Base-by-base conservation (phyloP, 441 rosid genomes). In the Omphalea diandra region DNA sequence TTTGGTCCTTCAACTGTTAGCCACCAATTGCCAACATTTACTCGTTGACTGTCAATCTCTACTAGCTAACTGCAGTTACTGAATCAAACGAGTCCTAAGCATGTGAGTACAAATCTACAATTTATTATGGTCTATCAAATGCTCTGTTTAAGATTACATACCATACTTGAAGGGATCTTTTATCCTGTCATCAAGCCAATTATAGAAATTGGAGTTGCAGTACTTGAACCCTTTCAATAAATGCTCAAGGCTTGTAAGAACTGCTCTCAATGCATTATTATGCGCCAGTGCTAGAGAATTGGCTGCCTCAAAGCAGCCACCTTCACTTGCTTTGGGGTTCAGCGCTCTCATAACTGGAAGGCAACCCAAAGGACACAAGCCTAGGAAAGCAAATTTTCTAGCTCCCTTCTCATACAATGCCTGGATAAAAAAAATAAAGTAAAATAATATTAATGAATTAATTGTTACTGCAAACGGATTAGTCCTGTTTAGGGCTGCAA, bases 341-440 rank as follows among this genome's bases (percentile, higher is more conserved):
- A 73, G 26, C 3, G 85, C 84, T 71, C 90, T 73, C n/a, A 86
- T 65, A 0, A 74, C 76, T 8, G 87, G 87, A 53, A 86, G 71
- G 73, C 90, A 83, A 54, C 90, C 90, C 35, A 84, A 29, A 2
- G 90, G 85, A 61, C 66, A 65, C 71, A 83, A 35, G 84, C 79
- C 77, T 24, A 86, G 71, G 61, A 86, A 81, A 7, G 76, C 86
- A 72, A 84, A 86, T 38, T 86, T 86, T 72, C 90, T 81, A 5
- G 73, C 90, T 33, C 88, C 90, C 63, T 74, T 83, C 47, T 73
- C 72, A 47, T 83, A 81, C 76, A 86, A 68, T 17, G 67, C 79
- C 90, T 86, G 74, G 67, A 73, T 18, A 4, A 18, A 4, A 41
- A 56, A 54, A 5, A n/a, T 49, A 18, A 49, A 49, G 6, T 6